Conservation (phyloP, 1,139 yeast genomes). For the Groenewaldozyma sp. region DNA sequence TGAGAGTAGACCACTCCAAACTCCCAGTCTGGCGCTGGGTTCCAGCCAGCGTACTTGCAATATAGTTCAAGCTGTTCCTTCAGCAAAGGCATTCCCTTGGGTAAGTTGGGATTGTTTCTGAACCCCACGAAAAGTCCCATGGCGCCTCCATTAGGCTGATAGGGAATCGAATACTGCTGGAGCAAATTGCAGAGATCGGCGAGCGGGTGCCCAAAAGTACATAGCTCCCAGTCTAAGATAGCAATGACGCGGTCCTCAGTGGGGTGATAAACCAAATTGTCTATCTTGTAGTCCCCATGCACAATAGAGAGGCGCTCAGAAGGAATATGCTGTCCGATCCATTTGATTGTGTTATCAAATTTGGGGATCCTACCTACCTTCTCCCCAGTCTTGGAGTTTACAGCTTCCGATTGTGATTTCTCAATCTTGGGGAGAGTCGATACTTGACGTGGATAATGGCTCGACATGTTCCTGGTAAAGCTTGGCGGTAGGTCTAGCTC, state of each 20-base stretch:
- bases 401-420: constrained; percentile 36
- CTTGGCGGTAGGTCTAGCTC: constrained; percentile 34
- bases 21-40: constrained; percentile 36
- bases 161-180: constrained; percentile 42
- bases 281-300: constrained; percentile 64
- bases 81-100: constrained; percentile 22
- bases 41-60: constrained; percentile 23
- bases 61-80: constrained; percentile 21
- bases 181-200: constrained; percentile 55
- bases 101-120: not conserved
- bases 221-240: constrained; percentile 60
- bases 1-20: constrained; percentile 55
- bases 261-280: constrained; percentile 49
- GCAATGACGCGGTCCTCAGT: constrained; percentile 44
- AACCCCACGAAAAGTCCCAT: not conserved
- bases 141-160: constrained; percentile 29
- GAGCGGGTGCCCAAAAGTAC: constrained; percentile 59
- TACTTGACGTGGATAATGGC: constrained; percentile 50
- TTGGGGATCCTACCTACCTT: constrained; percentile 45
- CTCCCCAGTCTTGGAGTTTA: constrained; percentile 24
- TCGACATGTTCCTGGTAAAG: constrained; percentile 36
- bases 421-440: constrained; percentile 42
- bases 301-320: constrained; percentile 39
- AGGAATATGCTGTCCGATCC: constrained; percentile 44
- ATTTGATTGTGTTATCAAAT: constrained; percentile 37